These are phyloP conservation scores for Candida glucosophila DNA, from an alignment of 1,139 yeast genomes.

Conservation along the genomic window DNA sequence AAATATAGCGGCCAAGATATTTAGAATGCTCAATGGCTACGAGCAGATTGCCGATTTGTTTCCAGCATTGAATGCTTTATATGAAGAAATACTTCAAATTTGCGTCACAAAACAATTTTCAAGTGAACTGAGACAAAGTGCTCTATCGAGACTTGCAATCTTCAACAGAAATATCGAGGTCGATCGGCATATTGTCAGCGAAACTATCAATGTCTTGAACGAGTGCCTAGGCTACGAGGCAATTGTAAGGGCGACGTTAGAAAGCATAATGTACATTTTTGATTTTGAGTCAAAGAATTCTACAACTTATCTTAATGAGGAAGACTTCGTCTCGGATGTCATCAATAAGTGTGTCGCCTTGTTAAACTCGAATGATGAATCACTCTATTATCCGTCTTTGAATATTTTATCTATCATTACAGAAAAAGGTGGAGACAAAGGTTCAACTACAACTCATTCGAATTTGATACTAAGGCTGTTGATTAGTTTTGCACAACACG, in stretches of 20 bases:
- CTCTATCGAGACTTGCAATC: conserved; percentile 30
- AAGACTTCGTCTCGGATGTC: conserved; percentile 6
- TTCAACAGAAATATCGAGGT: conserved; percentile 12
- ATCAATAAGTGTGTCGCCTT: conserved; percentile 12
- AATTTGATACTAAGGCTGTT: neutral
- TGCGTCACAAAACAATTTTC: conserved; percentile 35
- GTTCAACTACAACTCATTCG: too few relatives aligned
- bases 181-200: conserved; percentile 7
- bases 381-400: conserved; percentile 16
- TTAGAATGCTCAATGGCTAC: conserved; percentile 13
- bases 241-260: conserved; percentile 23
- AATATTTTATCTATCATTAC: conserved; percentile 14
- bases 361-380: conserved; percentile 18
- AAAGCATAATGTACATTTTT: conserved; percentile 19
- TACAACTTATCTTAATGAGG: conserved; percentile 10
- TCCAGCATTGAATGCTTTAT: conserved; percentile 7
- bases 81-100: conserved; percentile 21
- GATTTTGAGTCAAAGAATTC: conserved; percentile 7
- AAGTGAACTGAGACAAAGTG: conserved; percentile 41
- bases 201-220: conserved; percentile 11
- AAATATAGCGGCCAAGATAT: conserved; percentile 27
- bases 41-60: conserved; percentile 12
- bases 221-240: conserved; percentile 27
- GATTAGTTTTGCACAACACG: neutral
- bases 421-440: neutral